Evolutionary conservation across 2,329 filamentous ascomycete genomes (phyloP).

Genomic region (Colletotrichum shisoi): DNA sequence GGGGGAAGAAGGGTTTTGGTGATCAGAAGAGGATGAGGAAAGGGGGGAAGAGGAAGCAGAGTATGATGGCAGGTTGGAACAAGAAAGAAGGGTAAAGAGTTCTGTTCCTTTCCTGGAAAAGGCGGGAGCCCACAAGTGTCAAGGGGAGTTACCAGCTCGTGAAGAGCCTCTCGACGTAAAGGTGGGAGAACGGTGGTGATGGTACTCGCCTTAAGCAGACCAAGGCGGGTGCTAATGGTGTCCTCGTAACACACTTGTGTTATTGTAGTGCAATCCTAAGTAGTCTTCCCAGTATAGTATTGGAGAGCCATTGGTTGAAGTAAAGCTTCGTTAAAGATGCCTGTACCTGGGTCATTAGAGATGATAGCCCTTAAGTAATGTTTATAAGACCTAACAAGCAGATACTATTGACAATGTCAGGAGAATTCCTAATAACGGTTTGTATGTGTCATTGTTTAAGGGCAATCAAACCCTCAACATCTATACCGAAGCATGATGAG

Average conservation of each 20-base stretch:
- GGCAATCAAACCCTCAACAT: not conserved
- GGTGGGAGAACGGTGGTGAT: not conserved
- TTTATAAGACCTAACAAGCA: not conserved
- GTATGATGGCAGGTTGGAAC: not conserved
- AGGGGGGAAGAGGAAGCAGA: not conserved
- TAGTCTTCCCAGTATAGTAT: not conserved
- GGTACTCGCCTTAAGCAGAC: not conserved
- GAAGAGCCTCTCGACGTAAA: not conserved
- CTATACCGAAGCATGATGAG: not conserved
- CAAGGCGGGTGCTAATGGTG: not conserved
- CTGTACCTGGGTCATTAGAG: not conserved
- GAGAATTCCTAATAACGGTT: not conserved
- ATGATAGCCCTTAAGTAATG: not conserved
- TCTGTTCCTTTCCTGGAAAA: not conserved
- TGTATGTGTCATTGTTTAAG: not conserved
- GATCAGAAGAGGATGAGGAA: not conserved
- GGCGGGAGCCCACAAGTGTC: not conserved
- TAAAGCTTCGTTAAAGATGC: not conserved
- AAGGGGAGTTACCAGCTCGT: not conserved
- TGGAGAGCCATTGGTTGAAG: not conserved
- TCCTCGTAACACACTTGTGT: no score
- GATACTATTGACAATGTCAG: not conserved
- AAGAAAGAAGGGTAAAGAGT: not conserved
- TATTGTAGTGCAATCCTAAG: no score
- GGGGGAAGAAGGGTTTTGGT: not conserved